Evolutionary conservation across 768 basidiomycete genomes (phyloP).

Genomic region (Boletus coccyginus): DNA sequence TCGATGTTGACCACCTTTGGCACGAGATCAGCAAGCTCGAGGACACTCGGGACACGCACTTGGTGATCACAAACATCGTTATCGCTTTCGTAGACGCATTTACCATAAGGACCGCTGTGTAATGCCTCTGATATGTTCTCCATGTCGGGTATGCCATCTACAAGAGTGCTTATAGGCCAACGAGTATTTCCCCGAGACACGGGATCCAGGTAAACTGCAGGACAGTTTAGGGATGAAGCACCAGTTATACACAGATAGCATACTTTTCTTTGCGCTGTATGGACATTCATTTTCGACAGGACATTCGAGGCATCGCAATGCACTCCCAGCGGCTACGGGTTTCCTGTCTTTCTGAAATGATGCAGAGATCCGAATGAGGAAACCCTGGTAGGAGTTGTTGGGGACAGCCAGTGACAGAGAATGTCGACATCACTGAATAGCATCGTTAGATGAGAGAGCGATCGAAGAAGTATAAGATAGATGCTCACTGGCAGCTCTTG

Average conservation of each 20-base stretch:
- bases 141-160: conserved; percentile 83
- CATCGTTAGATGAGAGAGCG: neutral
- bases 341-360: conserved; percentile 76
- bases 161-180: conserved; percentile 69
- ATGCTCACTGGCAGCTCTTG: conserved; percentile 82
- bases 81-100: conserved; percentile 79
- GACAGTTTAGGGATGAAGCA: neutral
- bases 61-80: conserved; percentile 93
- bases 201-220: conserved; percentile 77
- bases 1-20: conserved; percentile 79
- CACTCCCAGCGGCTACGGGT: conserved; percentile 63
- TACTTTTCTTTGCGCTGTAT: conserved; percentile 86
- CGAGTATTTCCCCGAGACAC: conserved; percentile 42
- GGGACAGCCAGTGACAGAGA: conserved; percentile 72
- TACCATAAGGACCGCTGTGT: conserved; percentile 68
- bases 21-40: neutral
- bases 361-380: conserved; percentile 86
- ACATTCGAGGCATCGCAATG: conserved; percentile 77
- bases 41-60: conserved; percentile 25
- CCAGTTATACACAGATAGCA: conserved; percentile 13
- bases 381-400: conserved; percentile 60
- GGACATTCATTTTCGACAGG: conserved; percentile 68
- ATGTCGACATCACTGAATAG: conserved; percentile 76
- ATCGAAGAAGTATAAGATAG: neutral
- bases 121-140: conserved; percentile 79